Conservation (phyloP, 129 eudicot genomes). For the Escallonia rubra region DNA sequence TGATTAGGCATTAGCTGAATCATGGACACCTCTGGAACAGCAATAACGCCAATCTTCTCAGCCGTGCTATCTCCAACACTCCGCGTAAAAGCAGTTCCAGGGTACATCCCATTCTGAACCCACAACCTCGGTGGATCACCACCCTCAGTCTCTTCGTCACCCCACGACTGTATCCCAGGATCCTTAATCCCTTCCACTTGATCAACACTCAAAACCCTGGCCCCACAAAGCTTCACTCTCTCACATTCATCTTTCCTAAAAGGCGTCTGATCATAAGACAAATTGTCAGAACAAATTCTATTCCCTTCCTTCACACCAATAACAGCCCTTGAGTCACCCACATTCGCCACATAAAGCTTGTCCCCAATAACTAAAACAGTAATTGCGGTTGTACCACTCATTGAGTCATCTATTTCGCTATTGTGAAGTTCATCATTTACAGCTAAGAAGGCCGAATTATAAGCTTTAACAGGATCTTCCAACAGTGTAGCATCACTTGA, state of each 20-base stretch:
- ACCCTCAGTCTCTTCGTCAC: constrained; percentile 90
- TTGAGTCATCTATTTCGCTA: constrained; percentile 76
- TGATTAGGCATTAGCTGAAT: constrained; percentile 55
- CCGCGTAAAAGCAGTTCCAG: constrained; percentile 95
- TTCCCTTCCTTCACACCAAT: constrained; percentile 59
- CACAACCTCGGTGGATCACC: constrained; percentile 91
- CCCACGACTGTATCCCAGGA: constrained; percentile 85
- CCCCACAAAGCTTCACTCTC: constrained; percentile 83
- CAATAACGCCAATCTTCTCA: constrained; percentile 90
- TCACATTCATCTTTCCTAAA: constrained; percentile 86
- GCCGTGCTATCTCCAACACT: constrained; percentile 94
- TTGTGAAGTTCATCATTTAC: constrained; percentile 68
- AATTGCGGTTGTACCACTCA: constrained; percentile 98
- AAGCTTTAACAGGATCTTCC: constrained; percentile 78
- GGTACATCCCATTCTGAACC: constrained; percentile 87
- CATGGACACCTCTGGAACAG: constrained; percentile 76
- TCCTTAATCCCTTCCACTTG: constrained; percentile 98
- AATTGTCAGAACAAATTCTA: constrained; percentile 54
- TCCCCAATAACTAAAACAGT: constrained; percentile 78
- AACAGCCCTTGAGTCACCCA: constrained; percentile 96
- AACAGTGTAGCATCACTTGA: constrained; percentile 44
- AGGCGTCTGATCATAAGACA: constrained; percentile 88
- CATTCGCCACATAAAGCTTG: constrained; percentile 83
- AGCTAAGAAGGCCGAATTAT: constrained; percentile 48
- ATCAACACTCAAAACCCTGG: constrained; percentile 93